Conservation (phyloP, 1,284 basidiomycete genomes). For the Cryptococcus hybrid region DNA sequence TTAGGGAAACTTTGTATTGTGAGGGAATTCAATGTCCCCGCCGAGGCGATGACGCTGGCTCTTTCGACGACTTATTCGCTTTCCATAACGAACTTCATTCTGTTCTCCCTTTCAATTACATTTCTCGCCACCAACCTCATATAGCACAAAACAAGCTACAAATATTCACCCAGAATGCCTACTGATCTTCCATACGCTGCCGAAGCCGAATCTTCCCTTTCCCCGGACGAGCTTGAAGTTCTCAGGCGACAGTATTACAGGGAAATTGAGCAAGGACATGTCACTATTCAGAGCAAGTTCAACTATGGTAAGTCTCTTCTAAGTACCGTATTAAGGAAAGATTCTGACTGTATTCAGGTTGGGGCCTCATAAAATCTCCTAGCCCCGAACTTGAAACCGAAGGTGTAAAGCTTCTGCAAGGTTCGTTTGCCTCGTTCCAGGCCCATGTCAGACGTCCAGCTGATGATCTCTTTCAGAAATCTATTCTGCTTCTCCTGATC, state of each 20-base stretch:
- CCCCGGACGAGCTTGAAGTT: slow-evolving; percentile 87
- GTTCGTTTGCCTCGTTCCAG: slow-evolving; percentile 51
- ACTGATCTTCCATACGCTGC: slow-evolving; percentile 95
- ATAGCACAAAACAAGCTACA: too few relatives aligned
- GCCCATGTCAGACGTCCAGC: background rate
- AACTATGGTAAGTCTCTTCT: slow-evolving; percentile 68
- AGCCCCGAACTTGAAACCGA: slow-evolving; percentile 78
- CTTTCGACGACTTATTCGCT: too few relatives aligned
- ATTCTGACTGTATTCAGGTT: slow-evolving; percentile 46
- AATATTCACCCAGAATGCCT: slow-evolving; percentile 32
- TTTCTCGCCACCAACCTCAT: too few relatives aligned
- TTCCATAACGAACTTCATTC: too few relatives aligned
- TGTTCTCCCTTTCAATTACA: too few relatives aligned
- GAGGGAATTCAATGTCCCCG: too few relatives aligned
- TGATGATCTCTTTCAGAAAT: slow-evolving; percentile 62
- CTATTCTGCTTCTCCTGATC: slow-evolving; percentile 80
- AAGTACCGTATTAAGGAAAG: background rate
- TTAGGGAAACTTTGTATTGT: too few relatives aligned
- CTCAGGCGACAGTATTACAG: slow-evolving; percentile 82
- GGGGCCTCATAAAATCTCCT: slow-evolving; percentile 91
- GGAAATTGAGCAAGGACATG: slow-evolving; percentile 77
- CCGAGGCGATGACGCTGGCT: too few relatives aligned
- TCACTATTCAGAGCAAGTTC: slow-evolving; percentile 95
- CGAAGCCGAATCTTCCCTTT: slow-evolving; percentile 84
- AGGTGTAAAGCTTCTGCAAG: slow-evolving; percentile 88